A percentile compares a stretch with the other conserved stretches of the same genome.
These are phyloP conservation scores for Malassezia nana DNA, from an alignment of 1,284 basidiomycete genomes.

Conservation along the genomic window DNA sequence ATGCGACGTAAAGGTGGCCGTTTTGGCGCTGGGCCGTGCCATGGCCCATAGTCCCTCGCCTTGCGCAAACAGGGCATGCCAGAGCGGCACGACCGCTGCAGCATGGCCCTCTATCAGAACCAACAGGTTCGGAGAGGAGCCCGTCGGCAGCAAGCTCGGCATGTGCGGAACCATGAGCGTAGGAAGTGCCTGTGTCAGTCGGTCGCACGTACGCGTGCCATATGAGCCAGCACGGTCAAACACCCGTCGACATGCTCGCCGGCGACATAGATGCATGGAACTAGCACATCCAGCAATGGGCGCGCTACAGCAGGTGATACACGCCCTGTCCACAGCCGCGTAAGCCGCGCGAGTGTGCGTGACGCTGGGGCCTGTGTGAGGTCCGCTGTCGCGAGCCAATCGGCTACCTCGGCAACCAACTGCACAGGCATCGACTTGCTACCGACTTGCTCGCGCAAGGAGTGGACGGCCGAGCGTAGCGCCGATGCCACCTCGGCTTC, in stretches of 20 bases:
- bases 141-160: neutral
- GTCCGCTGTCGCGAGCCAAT: neutral
- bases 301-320: neutral
- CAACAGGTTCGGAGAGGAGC: neutral
- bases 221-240: neutral
- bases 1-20: conserved; percentile 4
- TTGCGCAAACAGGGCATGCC: neutral
- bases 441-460: neutral
- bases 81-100: neutral
- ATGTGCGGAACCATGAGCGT: neutral
- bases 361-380: neutral
- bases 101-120: neutral
- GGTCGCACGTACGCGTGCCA: neutral
- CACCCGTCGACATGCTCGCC: neutral
- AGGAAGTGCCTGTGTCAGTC: neutral
- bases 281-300: neutral
- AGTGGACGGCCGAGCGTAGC: neutral
- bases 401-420: neutral
- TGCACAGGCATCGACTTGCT: neutral
- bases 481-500: neutral
- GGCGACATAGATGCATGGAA: neutral
- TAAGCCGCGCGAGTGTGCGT: neutral
- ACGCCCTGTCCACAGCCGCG: neutral
- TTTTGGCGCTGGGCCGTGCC: conserved; percentile 2
- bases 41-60: conserved; percentile 8